Conservation (phyloP, 2,329 filamentous ascomycete genomes). For the Zasmidium angulare region DNA sequence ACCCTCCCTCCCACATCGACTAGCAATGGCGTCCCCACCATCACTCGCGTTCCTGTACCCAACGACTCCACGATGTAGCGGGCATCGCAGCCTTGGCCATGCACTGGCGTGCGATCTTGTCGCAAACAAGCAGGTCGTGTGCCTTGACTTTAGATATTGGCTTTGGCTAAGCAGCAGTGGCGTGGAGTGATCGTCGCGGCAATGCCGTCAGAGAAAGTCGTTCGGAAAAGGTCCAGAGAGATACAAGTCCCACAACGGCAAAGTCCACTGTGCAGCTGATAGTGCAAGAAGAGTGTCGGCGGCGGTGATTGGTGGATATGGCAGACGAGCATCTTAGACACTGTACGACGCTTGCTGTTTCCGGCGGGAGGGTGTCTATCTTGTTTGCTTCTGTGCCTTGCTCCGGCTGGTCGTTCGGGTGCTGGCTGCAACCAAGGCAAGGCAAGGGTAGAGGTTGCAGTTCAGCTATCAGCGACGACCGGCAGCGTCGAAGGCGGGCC, state of each 20-base stretch:
- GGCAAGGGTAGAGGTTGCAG: background rate
- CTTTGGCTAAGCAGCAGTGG: conserved; percentile 18
- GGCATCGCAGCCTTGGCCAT: background rate
- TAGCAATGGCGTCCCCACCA: background rate
- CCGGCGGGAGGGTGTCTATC: background rate
- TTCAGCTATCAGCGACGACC: background rate
- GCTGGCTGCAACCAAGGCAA: no score
- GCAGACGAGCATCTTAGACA: background rate
- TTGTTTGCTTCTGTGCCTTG: background rate
- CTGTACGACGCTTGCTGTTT: background rate
- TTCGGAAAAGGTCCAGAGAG: background rate
- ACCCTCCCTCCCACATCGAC: background rate
- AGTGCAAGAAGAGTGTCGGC: background rate
- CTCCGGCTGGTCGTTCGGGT: background rate
- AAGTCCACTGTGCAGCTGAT: background rate
- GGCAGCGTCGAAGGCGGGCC: background rate
- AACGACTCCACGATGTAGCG: background rate
- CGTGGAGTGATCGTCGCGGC: conserved; percentile 15
- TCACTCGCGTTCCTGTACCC: background rate
- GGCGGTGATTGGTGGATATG: background rate
- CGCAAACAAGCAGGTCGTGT: conserved; percentile 22
- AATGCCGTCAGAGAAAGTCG: background rate
- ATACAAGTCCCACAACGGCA: background rate
- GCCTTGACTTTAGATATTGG: conserved; percentile 1
- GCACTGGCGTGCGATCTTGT: conserved; percentile 12